Evolutionary conservation across 768 basidiomycete genomes (phyloP).

Genomic region (Harrya chromipes): DNA sequence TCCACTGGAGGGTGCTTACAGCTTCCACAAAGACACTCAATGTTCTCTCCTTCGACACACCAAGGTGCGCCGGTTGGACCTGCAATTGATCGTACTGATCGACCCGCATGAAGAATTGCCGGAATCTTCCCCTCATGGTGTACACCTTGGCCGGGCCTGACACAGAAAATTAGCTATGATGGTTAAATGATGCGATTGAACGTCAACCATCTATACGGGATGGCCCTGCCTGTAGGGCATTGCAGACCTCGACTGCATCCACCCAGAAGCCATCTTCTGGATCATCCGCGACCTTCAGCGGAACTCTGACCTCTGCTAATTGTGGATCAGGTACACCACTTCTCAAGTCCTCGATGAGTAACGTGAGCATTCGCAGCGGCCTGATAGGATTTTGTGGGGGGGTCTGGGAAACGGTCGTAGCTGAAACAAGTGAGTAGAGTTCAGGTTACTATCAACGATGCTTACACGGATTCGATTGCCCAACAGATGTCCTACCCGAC

Average conservation of each 20-base stretch:
- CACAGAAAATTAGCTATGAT: slow-evolving; percentile 1
- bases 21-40: slow-evolving; percentile 57
- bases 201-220: slow-evolving; percentile 66
- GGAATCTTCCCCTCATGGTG: slow-evolving; percentile 62
- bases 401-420: slow-evolving; percentile 8
- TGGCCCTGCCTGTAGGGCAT: slow-evolving; percentile 56
- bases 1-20: slow-evolving; percentile 35
- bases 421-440: slow-evolving; percentile 9
- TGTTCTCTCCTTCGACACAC: slow-evolving; percentile 51
- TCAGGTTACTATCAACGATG: not conserved
- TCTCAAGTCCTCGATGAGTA: slow-evolving; percentile 64
- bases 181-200: not conserved
- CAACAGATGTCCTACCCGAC: slow-evolving; percentile 5
- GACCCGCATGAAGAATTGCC: slow-evolving; percentile 66
- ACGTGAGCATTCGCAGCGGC: slow-evolving; percentile 53
- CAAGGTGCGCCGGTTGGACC: slow-evolving; percentile 54
- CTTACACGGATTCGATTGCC: slow-evolving; percentile 38
- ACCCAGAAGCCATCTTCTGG: slow-evolving; percentile 65
- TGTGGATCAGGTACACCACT: slow-evolving; percentile 51
- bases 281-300: slow-evolving; percentile 46
- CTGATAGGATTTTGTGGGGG: slow-evolving; percentile 12
- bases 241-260: slow-evolving; percentile 59
- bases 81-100: slow-evolving; percentile 48
- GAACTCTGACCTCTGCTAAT: slow-evolving; percentile 64
- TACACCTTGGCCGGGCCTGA: slow-evolving; percentile 68